Conservation (phyloP, 495 filamentous ascomycete genomes). For the Neurospora sp. region DNA sequence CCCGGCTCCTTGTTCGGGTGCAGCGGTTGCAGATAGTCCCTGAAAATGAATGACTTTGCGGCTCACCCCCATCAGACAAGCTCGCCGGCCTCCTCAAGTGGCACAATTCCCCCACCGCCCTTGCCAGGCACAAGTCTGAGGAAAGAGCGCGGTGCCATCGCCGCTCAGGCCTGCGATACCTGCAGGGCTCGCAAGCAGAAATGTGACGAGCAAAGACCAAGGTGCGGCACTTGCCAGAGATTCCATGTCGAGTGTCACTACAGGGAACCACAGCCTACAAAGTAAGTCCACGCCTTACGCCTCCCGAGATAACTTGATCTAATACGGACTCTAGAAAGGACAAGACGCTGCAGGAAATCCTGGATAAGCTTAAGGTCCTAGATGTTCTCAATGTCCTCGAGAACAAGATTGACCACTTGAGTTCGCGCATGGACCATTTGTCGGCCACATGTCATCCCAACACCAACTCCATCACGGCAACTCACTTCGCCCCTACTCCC, state of each 20-base stretch:
- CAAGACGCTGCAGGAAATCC: constrained; percentile 50
- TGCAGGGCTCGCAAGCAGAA: constrained; percentile 80
- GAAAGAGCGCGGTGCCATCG: constrained; percentile 40
- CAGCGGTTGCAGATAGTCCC: neutral
- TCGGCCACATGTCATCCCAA: constrained; percentile 12
- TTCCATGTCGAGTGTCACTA: constrained; percentile 48
- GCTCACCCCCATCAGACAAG: neutral
- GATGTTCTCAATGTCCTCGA: constrained; percentile 27
- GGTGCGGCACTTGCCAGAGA: constrained; percentile 51
- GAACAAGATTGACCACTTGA: constrained; percentile 37
- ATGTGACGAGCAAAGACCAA: constrained; percentile 79
- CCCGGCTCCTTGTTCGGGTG: neutral
- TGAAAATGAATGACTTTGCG: neutral
- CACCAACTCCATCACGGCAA: neutral
- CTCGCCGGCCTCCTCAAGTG: neutral
- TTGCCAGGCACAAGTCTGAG: constrained; percentile 11
- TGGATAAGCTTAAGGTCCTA: constrained; percentile 37
- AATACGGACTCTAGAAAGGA: constrained; percentile 39
- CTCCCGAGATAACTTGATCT: neutral
- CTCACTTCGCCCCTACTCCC: neutral
- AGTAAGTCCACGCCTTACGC: constrained; percentile 36
- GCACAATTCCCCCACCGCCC: neutral
- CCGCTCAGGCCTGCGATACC: constrained; percentile 62
- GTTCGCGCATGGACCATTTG: constrained; percentile 6
- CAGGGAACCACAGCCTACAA: constrained; percentile 51